Evolutionary conservation across 495 filamentous ascomycete genomes (phyloP), one percentile per base, ranked within the genome.

Genomic region (Xylaria acuta): DNA sequence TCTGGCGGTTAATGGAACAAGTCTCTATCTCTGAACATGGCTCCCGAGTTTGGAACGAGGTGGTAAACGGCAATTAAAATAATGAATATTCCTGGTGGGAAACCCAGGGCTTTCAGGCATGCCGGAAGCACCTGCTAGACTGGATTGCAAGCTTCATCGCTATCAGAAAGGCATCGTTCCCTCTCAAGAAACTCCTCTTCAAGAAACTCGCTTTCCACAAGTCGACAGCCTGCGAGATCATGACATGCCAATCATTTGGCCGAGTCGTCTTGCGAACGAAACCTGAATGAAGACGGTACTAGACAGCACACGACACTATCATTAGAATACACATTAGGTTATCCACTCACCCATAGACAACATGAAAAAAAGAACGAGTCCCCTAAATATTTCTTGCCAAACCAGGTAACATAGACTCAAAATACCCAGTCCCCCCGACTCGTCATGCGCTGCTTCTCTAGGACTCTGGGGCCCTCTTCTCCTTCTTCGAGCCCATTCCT

Each of bases 401-500:
- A 64, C 3, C 36, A 38, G 36, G 36, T 14, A 6, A 49, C 18
- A 36, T 25, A 16, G 3, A 8, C 27, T 51, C 64, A 53, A 54
- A 75, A 75, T 25, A 65, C 69, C 75, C 70, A 78, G 60, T 77
- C 78, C 59, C 64, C 74, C 67, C 79, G 76, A 47, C 58, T 71
- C 43, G 79, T 78, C 76, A 81, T 78, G 56, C 34, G 69, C 66
- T 78, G 75, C 67, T 76, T 79, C 7, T 72, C 49, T 11, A 82
- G 38, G 16, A 79, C 77, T 51, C 80, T 75, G 11, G 69, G 71
- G 1, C 80, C 78, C 27, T 77, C 47, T 38, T 79, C 74, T 22
- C 82, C 81, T 54, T 82, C 78, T 75, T 83, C 81, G 1, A 83
- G 34, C 30, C 72, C 76, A 62, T 81, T 84, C 30, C 72, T 38